These are phyloP conservation scores for Plectranthus barbatus DNA, from an alignment of 257 asterid species.

Conservation along the genomic window DNA sequence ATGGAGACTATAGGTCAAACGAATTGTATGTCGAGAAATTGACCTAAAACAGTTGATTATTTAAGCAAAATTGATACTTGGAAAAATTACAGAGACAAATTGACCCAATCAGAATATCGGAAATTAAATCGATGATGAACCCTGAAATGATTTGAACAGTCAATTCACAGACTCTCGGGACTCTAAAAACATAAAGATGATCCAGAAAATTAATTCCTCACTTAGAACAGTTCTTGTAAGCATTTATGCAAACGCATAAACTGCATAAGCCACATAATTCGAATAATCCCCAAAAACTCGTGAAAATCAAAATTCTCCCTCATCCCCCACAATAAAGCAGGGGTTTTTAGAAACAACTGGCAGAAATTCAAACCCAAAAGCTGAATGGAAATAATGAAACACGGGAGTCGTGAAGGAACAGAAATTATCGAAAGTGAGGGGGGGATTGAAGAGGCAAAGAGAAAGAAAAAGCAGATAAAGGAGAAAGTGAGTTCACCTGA, in stretches of 20 bases:
- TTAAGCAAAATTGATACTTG: neutral
- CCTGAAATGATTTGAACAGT: neutral
- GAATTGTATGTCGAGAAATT: neutral
- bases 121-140: neutral
- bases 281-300: neutral
- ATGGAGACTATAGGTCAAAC: neutral
- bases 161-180: neutral
- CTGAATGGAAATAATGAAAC: neutral
- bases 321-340: neutral
- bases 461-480: neutral
- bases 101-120: neutral
- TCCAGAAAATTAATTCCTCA: neutral
- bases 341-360: neutral
- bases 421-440: neutral
- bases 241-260: neutral
- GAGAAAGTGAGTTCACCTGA: slow-evolving; percentile 10
- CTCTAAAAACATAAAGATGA: neutral
- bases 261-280: neutral
- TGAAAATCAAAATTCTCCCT: neutral
- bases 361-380: neutral
- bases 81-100: neutral
- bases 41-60: neutral
- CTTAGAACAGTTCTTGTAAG: neutral
- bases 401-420: neutral
- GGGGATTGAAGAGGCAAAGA: neutral